Percentiles rank a stretch among this genome's conserved stretches.
Evolutionary conservation across 1,284 basidiomycete genomes (phyloP).

Genomic region (Sutorius eximius): DNA sequence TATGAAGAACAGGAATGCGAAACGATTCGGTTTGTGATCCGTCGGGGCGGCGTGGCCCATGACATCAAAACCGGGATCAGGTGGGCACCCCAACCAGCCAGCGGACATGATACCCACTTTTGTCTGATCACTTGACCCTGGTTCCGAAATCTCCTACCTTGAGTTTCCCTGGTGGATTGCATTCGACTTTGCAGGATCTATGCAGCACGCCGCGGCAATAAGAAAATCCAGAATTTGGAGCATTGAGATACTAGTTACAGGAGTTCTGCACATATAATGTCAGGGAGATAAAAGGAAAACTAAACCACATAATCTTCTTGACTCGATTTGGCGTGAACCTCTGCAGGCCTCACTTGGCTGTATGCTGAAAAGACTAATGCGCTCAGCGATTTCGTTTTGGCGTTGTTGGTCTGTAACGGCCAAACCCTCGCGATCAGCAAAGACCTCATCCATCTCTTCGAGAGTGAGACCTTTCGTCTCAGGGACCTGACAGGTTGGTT

Average conservation of each 20-base stretch:
- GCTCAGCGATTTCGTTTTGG: constrained; percentile 53
- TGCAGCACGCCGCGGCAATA: neutral
- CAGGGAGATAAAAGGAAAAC: neutral
- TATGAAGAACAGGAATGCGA: neutral
- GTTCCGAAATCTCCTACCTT: neutral
- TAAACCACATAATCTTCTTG: constrained; percentile 10
- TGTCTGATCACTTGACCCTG: neutral
- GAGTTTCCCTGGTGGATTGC: neutral
- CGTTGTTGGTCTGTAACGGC: constrained; percentile 55
- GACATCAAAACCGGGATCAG: neutral
- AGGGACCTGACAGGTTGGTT: constrained; percentile 44
- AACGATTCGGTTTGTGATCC: neutral
- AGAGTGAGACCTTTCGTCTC: constrained; percentile 68
- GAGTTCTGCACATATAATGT: neutral
- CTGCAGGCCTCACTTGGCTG: constrained; percentile 8
- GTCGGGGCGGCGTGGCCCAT: neutral
- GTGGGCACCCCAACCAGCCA: neutral
- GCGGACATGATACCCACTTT: neutral
- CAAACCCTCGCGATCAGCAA: constrained; percentile 53
- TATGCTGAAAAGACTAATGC: constrained; percentile 51
- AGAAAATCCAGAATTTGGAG: neutral
- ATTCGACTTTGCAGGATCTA: neutral
- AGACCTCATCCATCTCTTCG: constrained; percentile 73
- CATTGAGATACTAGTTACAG: neutral
- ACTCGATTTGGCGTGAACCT: constrained; percentile 10